Conservation (phyloP, 306 rosid genomes). For the Pueraria montana region DNA sequence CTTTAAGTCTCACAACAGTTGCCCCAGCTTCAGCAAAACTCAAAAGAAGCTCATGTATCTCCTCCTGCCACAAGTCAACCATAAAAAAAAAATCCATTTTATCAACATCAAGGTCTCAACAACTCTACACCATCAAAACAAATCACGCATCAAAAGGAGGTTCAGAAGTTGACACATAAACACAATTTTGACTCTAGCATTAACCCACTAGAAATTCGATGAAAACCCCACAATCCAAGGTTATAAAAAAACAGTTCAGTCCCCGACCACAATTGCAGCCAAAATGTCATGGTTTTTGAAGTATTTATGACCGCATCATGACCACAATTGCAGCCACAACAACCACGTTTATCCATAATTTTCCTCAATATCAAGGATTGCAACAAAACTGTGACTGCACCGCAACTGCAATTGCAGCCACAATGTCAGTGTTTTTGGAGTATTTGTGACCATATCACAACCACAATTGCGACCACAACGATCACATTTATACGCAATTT, state of each 20-base stretch:
- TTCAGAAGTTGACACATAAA: slow-evolving; percentile 9
- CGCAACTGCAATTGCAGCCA: background rate
- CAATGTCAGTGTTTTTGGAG: background rate
- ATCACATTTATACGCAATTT: background rate
- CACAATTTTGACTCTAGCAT: background rate
- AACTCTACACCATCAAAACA: slow-evolving; percentile 12
- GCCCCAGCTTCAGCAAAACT: slow-evolving; percentile 99
- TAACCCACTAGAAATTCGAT: slow-evolving; percentile 26
- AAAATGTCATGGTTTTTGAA: background rate
- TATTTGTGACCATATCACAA: background rate
- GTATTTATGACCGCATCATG: background rate
- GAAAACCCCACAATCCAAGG: slow-evolving; percentile 12
- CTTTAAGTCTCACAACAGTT: slow-evolving; percentile 93
- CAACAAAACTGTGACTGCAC: background rate
- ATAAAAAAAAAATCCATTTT: background rate
- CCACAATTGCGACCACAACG: background rate
- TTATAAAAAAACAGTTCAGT: background rate
- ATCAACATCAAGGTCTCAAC: background rate
- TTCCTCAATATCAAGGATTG: background rate
- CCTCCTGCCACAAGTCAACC: slow-evolving; percentile 70
- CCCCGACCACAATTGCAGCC: background rate
- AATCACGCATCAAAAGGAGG: slow-evolving; percentile 32
- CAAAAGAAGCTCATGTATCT: slow-evolving; percentile 91
- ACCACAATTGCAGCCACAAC: background rate
- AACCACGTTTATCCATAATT: background rate